phyloP scores from a whole-genome alignment of 1,139 yeast genomes.

The Diutina ranongensis region DNA sequence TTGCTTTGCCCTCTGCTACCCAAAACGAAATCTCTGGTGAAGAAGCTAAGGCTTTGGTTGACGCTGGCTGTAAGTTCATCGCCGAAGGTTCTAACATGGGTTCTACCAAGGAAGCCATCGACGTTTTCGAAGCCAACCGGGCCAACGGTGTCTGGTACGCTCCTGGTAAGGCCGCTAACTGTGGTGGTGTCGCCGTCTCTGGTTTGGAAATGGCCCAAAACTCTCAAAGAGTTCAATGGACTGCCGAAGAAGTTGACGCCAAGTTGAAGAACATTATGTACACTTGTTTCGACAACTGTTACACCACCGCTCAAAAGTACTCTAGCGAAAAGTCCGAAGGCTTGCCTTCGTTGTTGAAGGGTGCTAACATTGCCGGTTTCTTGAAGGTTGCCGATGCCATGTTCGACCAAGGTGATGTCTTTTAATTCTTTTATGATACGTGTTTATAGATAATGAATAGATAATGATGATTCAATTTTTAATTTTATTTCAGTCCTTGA shows the following conservation, averaged over 20 bases:
- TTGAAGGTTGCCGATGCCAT: slow-evolving; percentile 97
- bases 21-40: slow-evolving; percentile 96
- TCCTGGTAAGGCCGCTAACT: slow-evolving; percentile 98
- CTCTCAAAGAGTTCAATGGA: slow-evolving; percentile 88
- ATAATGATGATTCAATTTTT: no score
- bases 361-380: slow-evolving; percentile 99
- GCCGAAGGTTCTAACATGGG: slow-evolving; percentile 99
- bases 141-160: slow-evolving; percentile 85
- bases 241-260: slow-evolving; percentile 77
- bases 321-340: slow-evolving; percentile 48
- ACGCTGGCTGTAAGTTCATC: slow-evolving; percentile 82
- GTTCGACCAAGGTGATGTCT: slow-evolving; percentile 94
- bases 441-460: slow-evolving; percentile 5
- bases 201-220: slow-evolving; percentile 99
- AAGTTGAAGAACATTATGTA: slow-evolving; percentile 87
- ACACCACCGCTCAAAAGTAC: slow-evolving; percentile 75
- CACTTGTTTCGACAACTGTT: slow-evolving; percentile 87
- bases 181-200: slow-evolving; percentile 99
- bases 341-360: slow-evolving; percentile 90
- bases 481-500: no score
- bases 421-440: slow-evolving; percentile 16
- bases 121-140: slow-evolving; percentile 85
- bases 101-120: slow-evolving; percentile 93
- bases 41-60: slow-evolving; percentile 90
- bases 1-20: slow-evolving; percentile 97